Evolutionary conservation across 768 basidiomycete species (phyloP), one percentile per base, ranked within the genome.

Genomic region (Mycena latifolia): DNA sequence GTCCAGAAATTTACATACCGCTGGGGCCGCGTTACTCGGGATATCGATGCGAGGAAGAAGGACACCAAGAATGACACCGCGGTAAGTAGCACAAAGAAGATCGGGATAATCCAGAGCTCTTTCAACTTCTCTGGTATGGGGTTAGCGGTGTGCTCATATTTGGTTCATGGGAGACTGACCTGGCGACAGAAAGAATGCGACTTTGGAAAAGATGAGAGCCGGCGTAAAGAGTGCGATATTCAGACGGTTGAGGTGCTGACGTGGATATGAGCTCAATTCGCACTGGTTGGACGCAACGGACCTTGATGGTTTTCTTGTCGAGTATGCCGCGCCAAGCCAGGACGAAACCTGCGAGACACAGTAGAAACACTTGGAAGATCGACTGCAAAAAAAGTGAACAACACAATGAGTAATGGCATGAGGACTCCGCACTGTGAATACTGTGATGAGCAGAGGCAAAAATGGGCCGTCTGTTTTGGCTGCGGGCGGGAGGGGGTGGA

Each of bases 151-250:
- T 14, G 39, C 39, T 18, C 39, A n/a, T n/a, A n/a, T 35, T 35
- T 35, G 39, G 18, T 39, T 39, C 14, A 18, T 18, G 11, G 17
- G 15, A 18, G 5, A 73, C 83, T 29, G 68, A 87, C 92, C 87
- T 75, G 96, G 95, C 0, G 92, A 88, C 43, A 96, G 78, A 76
- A 92, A 94, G 80, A 96, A 97, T 0, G 96, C 97, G 24, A 99
- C 95, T 80, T 98, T 99, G 15, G 93, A 95, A 79, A 97, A 96
- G 33, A 97, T 82, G 8, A 96, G 86, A 0, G 92, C 90, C 0
- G 93, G 92, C 0, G 93, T 94, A 80, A 98, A 98, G 37, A 98
- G 86, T 0, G 92, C 92, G 24, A 96, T 88, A 76, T 96, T 97
- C 58, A 96, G 79, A 25, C 86, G 83, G 72, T 94, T 95, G 22